A percentile compares a stretch with the other conserved stretches of the same genome.
Evolutionary conservation across 108 stramenopile species (phyloP).

Genomic region (Stephanodiscus minutulus): DNA sequence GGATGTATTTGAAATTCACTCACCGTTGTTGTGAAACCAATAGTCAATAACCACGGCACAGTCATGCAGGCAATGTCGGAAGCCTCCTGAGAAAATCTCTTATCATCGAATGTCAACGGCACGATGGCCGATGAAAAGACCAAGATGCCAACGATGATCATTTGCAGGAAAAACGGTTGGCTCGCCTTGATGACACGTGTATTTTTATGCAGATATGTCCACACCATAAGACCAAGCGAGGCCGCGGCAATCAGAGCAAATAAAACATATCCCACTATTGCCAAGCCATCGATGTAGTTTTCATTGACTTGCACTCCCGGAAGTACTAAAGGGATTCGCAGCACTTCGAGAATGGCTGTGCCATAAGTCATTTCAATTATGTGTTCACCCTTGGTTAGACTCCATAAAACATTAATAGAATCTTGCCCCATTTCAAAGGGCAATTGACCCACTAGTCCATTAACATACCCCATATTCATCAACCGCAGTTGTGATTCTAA

Average conservation of each 20-base stretch:
- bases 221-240: conserved; percentile 21
- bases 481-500: conserved; percentile 19
- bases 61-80: conserved; percentile 13
- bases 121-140: conserved; percentile 41
- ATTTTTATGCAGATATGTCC: conserved; percentile 32
- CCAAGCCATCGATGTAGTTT: conserved; percentile 22
- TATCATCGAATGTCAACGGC: conserved; percentile 36
- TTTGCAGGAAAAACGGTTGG: conserved; percentile 47
- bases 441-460: conserved; percentile 56
- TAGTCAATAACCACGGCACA: conserved; percentile 24
- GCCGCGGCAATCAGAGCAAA: neutral
- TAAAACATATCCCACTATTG: conserved; percentile 17
- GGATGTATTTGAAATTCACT: conserved; percentile 1
- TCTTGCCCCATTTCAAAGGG: conserved; percentile 41
- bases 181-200: conserved; percentile 37
- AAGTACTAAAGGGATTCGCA: neutral
- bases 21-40: conserved; percentile 6
- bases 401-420: conserved; percentile 12
- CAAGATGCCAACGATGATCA: conserved; percentile 38
- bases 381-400: neutral
- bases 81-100: conserved; percentile 23
- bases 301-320: conserved; percentile 6
- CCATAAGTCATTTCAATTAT: conserved; percentile 4
- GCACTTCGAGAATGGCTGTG: conserved; percentile 17
- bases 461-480: conserved; percentile 28